Evolutionary conservation across 345 rosid species (phyloP).

Genomic region (Acer campestre): DNA sequence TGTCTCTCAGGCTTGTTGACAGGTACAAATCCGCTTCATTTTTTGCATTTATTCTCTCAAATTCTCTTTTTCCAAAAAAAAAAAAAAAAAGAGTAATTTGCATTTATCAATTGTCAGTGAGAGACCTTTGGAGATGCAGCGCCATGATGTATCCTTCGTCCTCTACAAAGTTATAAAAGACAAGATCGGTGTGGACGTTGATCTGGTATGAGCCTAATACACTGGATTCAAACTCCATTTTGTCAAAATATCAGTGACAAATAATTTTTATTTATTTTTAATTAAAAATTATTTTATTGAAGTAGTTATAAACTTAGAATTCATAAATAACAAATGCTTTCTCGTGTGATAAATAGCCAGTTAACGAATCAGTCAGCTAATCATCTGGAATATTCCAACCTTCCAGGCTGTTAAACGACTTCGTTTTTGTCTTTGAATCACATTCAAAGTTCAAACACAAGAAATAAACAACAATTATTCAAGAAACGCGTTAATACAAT

Average conservation of each 20-base stretch:
- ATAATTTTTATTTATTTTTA: too few relatives aligned
- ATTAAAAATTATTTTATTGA: too few relatives aligned
- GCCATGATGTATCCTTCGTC: constrained; percentile 31
- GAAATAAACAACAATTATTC: background rate
- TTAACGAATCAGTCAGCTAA: background rate
- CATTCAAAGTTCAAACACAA: background rate
- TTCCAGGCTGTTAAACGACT: background rate
- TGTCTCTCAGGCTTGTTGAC: constrained; percentile 48
- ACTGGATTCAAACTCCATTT: background rate
- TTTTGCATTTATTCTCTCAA: background rate
- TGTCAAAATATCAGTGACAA: background rate
- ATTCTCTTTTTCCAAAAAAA: background rate
- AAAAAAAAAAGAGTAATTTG: too few relatives aligned
- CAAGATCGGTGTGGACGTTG: constrained; percentile 25
- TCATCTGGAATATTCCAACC: background rate
- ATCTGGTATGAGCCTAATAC: constrained; percentile 25
- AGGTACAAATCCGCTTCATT: constrained; percentile 14
- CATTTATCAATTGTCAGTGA: constrained; percentile 30
- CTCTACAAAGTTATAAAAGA: constrained; percentile 30
- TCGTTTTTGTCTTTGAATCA: background rate
- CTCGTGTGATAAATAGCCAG: background rate
- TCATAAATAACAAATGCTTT: too few relatives aligned
- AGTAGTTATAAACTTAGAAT: too few relatives aligned
- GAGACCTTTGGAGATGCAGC: constrained; percentile 38
- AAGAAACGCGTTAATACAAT: too few relatives aligned